Evolutionary conservation across 306 rosid species (phyloP).

Genomic region (Lagenaria siceraria): DNA sequence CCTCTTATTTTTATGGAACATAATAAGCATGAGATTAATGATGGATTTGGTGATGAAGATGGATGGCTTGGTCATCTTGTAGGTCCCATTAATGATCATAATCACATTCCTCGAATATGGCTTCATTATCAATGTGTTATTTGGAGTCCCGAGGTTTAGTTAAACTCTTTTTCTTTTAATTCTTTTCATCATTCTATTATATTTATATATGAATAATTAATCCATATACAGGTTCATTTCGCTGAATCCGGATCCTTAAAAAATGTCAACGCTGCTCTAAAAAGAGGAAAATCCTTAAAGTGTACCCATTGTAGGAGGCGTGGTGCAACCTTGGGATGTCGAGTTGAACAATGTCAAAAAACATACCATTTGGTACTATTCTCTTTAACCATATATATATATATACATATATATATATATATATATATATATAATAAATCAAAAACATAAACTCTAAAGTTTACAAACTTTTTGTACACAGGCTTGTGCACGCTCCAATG

Average conservation of each 20-base stretch:
- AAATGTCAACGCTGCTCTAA: slow-evolving; percentile 77
- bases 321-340: slow-evolving; percentile 96
- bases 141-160: slow-evolving; percentile 18
- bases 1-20: not conserved
- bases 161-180: too few relatives aligned
- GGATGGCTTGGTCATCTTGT: not conserved
- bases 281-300: slow-evolving; percentile 78
- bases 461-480: too few relatives aligned
- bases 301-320: slow-evolving; percentile 82
- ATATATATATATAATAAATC: too few relatives aligned
- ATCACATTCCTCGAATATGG: not conserved
- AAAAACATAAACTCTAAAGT: too few relatives aligned
- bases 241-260: slow-evolving; percentile 77
- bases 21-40: not conserved
- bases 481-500: slow-evolving; percentile 91
- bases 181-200: too few relatives aligned
- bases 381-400: not conserved
- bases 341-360: slow-evolving; percentile 81
- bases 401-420: too few relatives aligned
- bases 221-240: slow-evolving; percentile 29
- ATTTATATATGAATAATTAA: too few relatives aligned
- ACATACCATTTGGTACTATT: slow-evolving; percentile 86
- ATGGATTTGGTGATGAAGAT: not conserved
- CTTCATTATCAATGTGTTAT: not conserved
- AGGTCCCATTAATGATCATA: not conserved